phyloP scores from a whole-genome alignment of 1,284 basidiomycete species.

The Cutaneotrichosporon curvatum region DNA sequence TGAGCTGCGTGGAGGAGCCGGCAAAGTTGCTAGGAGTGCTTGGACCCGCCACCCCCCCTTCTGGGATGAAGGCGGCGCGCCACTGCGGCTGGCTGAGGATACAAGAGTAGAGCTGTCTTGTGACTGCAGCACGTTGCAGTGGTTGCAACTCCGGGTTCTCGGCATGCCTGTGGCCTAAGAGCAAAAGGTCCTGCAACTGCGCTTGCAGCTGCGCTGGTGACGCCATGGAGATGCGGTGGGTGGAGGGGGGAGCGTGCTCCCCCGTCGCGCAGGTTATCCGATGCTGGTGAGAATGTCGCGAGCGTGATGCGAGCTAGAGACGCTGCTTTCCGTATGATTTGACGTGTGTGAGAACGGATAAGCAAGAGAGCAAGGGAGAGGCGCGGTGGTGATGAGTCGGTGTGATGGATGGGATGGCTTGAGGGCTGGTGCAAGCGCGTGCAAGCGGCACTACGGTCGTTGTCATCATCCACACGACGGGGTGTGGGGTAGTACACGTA shows the following conservation, averaged over 20 bases:
- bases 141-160: conserved; percentile 15
- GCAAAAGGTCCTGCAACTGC: conserved; percentile 9
- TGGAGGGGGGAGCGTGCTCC: not conserved
- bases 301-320: not conserved
- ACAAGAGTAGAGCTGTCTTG: conserved; percentile 28
- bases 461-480: too few relatives aligned
- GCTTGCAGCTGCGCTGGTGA: conserved; percentile 6
- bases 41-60: not conserved
- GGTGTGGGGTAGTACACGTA: conserved; percentile 13
- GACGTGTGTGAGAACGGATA: not conserved
- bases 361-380: not conserved
- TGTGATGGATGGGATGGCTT: not conserved
- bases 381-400: not conserved
- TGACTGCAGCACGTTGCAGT: conserved; percentile 21
- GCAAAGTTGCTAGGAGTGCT: not conserved
- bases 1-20: not conserved
- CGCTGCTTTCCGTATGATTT: not conserved
- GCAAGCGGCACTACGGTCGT: not conserved
- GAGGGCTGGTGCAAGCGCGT: not conserved
- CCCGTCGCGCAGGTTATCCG: not conserved
- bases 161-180: conserved; percentile 10
- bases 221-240: conserved; percentile 6
- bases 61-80: conserved; percentile 18
- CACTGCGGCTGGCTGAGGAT: conserved; percentile 30
- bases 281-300: not conserved